A percentile compares a stretch with the other conserved stretches of the same genome.
Conservation (phyloP, 257 asterid species). For the Plantago ovata region DNA sequence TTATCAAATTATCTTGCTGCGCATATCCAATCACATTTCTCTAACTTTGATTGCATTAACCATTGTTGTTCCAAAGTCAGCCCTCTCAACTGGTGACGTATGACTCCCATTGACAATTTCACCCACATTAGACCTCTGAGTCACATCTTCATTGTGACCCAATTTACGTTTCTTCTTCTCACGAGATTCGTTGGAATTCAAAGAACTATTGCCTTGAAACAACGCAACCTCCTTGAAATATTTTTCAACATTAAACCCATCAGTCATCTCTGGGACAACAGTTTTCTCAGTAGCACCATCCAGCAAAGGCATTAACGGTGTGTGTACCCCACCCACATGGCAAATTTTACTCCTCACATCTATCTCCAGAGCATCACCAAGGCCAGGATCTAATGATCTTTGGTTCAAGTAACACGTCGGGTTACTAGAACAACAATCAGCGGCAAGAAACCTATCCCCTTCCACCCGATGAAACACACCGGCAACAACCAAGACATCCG, state of each 20-base stretch:
- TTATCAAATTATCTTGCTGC: constrained; percentile 15
- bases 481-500: constrained; percentile 52
- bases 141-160: constrained; percentile 22
- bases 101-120: not conserved
- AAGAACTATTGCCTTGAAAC: constrained; percentile 8
- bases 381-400: constrained; percentile 18
- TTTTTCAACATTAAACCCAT: constrained; percentile 23
- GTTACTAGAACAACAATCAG: constrained; percentile 35
- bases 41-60: constrained; percentile 19
- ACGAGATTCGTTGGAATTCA: not conserved
- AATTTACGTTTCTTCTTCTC: constrained; percentile 39
- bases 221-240: constrained; percentile 18
- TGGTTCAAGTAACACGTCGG: constrained; percentile 1
- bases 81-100: constrained; percentile 6
- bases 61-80: constrained; percentile 16
- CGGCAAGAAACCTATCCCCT: constrained; percentile 42
- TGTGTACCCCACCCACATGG: constrained; percentile 21
- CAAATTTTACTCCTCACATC: constrained; percentile 20
- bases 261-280: constrained; percentile 21
- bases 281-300: constrained; percentile 26
- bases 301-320: constrained; percentile 17
- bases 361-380: constrained; percentile 18
- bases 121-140: constrained; percentile 14
- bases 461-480: constrained; percentile 40
- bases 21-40: constrained; percentile 6